These are phyloP conservation scores for Termitomyces sp. DNA, from an alignment of 768 basidiomycete genomes.

Conservation along the genomic window DNA sequence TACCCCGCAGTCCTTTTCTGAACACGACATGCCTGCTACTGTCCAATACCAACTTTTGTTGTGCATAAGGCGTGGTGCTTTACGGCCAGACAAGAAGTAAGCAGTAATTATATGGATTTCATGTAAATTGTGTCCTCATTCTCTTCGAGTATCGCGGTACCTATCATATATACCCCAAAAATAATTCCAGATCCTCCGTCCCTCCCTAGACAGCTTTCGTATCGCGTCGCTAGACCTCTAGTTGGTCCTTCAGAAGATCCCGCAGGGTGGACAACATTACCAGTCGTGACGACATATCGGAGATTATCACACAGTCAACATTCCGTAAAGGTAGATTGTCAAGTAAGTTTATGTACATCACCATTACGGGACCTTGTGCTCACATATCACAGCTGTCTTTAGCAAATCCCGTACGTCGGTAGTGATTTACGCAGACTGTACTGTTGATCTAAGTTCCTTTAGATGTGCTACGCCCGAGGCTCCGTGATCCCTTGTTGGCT, in stretches of 20 bases:
- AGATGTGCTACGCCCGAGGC: constrained; percentile 37
- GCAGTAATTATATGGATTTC: constrained; percentile 4
- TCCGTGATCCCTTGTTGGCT: constrained; percentile 35
- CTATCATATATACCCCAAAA: constrained; percentile 31
- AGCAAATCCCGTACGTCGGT: constrained; percentile 31
- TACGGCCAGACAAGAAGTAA: constrained; percentile 38
- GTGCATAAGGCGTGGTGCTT: constrained; percentile 32
- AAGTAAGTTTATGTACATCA: constrained; percentile 20
- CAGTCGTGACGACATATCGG: constrained; percentile 13
- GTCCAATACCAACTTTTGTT: constrained; percentile 36
- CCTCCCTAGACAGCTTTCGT: constrained; percentile 30
- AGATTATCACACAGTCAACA: constrained; percentile 20
- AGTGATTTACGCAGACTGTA: not conserved
- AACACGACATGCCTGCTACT: constrained; percentile 28
- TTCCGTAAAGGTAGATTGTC: constrained; percentile 24
- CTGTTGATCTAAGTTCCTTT: not conserved
- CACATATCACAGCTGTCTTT: constrained; percentile 26
- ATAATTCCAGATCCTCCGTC: constrained; percentile 29
- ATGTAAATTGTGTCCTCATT: not conserved
- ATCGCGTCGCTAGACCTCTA: constrained; percentile 25
- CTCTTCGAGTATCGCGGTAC: constrained; percentile 14
- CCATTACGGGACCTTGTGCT: not conserved
- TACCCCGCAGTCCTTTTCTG: constrained; percentile 33
- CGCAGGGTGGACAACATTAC: constrained; percentile 30
- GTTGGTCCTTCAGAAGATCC: constrained; percentile 32